phyloP scores from a whole-genome alignment of 129 eudicot genomes.

The sunflower (Helianthus annuus) region HanXRQr2.0-SUNRISE NC_035442.2:141753273-141753772 shows the following conservation, averaged over 20 bases:
- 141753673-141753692: constrained; percentile 38
- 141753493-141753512: constrained; percentile 18
- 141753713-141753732: constrained; percentile 14
- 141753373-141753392: constrained; percentile 64
- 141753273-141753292: constrained; percentile 95
- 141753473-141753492: constrained; percentile 21
- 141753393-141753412: constrained; percentile 96
- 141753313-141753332: not conserved
- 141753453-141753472: no score
- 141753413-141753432: constrained; percentile 96
- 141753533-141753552: not conserved
- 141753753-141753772: not conserved
- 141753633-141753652: constrained; percentile 52
- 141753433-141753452: constrained; percentile 65
- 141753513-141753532: not conserved
- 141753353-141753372: no score
- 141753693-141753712: constrained; percentile 37
- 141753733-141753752: not conserved
- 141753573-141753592: constrained; percentile 96
- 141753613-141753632: constrained; percentile 77
- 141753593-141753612: constrained; percentile 97
- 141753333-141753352: not conserved
- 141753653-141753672: constrained; percentile 54
- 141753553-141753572: constrained; percentile 65
- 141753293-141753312: constrained; percentile 99